These are phyloP conservation scores for Cucumis hystrix DNA, from an alignment of 306 rosid genomes.

Conservation along the genomic window DNA sequence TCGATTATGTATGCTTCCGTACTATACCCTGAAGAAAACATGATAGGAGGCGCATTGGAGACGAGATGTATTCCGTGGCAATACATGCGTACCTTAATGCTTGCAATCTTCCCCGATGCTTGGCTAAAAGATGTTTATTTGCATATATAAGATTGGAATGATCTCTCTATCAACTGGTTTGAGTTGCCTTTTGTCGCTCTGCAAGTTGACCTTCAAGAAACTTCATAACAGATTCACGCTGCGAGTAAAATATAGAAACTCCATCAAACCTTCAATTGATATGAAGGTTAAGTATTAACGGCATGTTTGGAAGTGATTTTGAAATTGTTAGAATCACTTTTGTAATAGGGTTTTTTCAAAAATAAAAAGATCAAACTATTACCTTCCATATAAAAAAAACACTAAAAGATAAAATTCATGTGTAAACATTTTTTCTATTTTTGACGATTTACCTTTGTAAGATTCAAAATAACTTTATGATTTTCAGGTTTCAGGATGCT, in stretches of 20 bases:
- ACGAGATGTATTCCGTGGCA: not conserved
- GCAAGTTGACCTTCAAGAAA: not conserved
- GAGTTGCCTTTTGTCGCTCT: not conserved
- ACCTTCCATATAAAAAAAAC: too few species aligned
- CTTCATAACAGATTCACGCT: conserved; percentile 1
- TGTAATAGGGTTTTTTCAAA: too few species aligned
- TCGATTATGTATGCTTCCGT: not conserved
- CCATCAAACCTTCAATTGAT: not conserved
- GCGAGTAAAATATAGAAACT: not conserved
- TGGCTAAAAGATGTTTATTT: not conserved
- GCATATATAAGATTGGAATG: not conserved
- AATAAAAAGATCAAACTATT: too few species aligned
- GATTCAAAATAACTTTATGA: too few species aligned
- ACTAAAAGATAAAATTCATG: too few species aligned
- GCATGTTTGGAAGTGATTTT: too few species aligned
- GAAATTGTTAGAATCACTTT: too few species aligned
- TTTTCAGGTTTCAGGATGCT: too few species aligned
- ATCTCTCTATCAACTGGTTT: not conserved
- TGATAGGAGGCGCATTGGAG: not conserved
- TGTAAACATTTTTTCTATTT: too few species aligned
- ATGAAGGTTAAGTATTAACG: not conserved
- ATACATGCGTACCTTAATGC: not conserved
- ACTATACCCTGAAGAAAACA: not conserved
- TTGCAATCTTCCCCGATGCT: not conserved
- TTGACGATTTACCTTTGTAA: too few species aligned